Percentiles rank a stretch among this genome's conserved stretches.
Conservation (phyloP, 1,284 basidiomycete species). For the Uromyces viciae-fabae region DNA sequence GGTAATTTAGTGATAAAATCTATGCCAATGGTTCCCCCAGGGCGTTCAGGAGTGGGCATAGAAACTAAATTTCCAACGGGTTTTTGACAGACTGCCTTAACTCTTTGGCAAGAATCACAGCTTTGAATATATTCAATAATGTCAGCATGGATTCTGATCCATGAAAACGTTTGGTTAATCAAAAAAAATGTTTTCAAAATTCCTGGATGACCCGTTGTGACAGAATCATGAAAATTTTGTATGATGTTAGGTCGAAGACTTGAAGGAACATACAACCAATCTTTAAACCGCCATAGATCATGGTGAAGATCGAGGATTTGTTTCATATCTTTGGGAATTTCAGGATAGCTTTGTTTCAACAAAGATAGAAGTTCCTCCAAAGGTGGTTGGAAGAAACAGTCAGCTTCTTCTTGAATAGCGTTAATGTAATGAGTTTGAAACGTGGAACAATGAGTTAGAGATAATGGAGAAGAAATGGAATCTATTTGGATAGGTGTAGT, state of each 20-base stretch:
- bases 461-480: neutral
- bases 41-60: slow-evolving; percentile 52
- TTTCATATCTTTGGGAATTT: neutral
- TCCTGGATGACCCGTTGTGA: neutral
- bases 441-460: neutral
- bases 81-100: neutral
- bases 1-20: slow-evolving; percentile 60
- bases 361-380: neutral
- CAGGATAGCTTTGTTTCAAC: neutral
- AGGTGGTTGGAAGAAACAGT: neutral
- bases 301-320: neutral
- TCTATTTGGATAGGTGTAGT: neutral
- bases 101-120: slow-evolving; percentile 21
- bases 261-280: neutral
- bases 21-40: slow-evolving; percentile 58
- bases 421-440: neutral
- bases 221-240: neutral
- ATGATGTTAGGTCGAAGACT: neutral
- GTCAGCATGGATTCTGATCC: neutral
- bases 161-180: neutral
- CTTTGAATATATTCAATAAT: neutral
- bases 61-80: slow-evolving; percentile 55
- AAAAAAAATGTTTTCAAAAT: neutral
- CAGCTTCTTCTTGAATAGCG: neutral
- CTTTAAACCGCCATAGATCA: neutral